Evolutionary conservation across 2,329 filamentous ascomycete genomes (phyloP).

Genomic region (Fusarium burgessii): DNA sequence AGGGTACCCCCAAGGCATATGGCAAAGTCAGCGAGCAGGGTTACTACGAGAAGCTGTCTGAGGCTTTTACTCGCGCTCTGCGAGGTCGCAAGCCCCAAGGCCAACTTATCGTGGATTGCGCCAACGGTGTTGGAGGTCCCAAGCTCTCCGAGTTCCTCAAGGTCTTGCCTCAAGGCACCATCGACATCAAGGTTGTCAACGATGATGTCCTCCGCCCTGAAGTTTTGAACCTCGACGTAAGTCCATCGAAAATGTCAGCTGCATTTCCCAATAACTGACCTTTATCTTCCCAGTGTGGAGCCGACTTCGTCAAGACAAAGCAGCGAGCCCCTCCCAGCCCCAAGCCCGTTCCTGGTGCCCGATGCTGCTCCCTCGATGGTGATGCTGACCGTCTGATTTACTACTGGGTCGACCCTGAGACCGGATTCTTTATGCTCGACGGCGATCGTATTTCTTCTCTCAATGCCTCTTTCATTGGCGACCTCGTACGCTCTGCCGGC

Average conservation of each 20-base stretch:
- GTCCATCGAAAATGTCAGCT: constrained; percentile 41
- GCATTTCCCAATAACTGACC: constrained; percentile 15
- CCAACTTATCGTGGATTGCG: constrained; percentile 87
- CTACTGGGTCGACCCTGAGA: constrained; percentile 88
- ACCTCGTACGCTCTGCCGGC: constrained; percentile 83
- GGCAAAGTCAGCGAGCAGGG: constrained; percentile 89
- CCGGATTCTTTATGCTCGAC: constrained; percentile 90
- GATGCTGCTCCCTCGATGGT: constrained; percentile 92
- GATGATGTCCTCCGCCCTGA: constrained; percentile 93
- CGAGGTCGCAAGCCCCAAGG: constrained; percentile 80
- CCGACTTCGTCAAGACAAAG: constrained; percentile 97
- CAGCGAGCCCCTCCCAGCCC: constrained; percentile 89
- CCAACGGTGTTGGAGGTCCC: constrained; percentile 95
- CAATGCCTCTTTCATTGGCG: constrained; percentile 91
- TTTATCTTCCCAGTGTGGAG: constrained; percentile 75
- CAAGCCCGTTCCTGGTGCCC: constrained; percentile 79
- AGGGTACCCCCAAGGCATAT: constrained; percentile 87
- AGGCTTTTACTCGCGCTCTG: constrained; percentile 87
- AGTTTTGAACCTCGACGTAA: constrained; percentile 86
- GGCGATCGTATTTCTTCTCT: constrained; percentile 97
- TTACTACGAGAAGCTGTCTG: constrained; percentile 92
- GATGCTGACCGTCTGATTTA: constrained; percentile 97
- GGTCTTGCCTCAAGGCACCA: constrained; percentile 76
- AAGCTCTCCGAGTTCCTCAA: constrained; percentile 91
- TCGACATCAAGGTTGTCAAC: constrained; percentile 90